These are phyloP conservation scores for Eustoma russellianum DNA, from an alignment of 257 asterid species.

Conservation along the genomic window DNA sequence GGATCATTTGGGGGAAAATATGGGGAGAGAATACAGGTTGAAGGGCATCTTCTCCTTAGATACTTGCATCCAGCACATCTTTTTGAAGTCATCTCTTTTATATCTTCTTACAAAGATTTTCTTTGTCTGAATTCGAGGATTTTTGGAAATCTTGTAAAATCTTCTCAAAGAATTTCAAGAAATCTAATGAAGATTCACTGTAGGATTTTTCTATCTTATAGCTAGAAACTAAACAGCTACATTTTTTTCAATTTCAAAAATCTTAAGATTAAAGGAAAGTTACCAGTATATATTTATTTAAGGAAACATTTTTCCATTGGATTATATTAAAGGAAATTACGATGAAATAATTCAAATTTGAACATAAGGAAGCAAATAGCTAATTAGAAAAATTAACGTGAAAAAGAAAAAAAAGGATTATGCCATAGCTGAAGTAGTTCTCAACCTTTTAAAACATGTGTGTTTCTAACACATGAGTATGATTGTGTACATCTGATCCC, in stretches of 20 bases:
- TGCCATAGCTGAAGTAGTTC: no score
- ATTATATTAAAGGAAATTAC: no score
- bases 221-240: slow-evolving; percentile 9
- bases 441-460: no score
- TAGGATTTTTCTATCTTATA: neutral
- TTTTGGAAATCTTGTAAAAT: slow-evolving; percentile 6
- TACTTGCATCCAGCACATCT: slow-evolving; percentile 84
- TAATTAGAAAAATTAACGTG: no score
- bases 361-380: no score
- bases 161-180: neutral
- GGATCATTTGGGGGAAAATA: slow-evolving; percentile 64
- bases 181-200: neutral
- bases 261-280: slow-evolving; percentile 7
- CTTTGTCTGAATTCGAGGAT: no score
- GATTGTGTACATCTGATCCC: no score
- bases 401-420: no score
- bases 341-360: no score
- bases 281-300: slow-evolving; percentile 3
- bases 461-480: no score
- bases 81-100: slow-evolving; percentile 22
- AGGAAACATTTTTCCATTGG: no score
- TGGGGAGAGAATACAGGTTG: slow-evolving; percentile 61
- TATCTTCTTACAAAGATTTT: slow-evolving; percentile 7
- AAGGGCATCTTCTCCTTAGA: slow-evolving; percentile 53
- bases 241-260: neutral